Evolutionary conservation across 805 yeast genomes (phyloP), one percentile per base, ranked within the genome.

Genomic region (Clavispora santaluciae): DNA sequence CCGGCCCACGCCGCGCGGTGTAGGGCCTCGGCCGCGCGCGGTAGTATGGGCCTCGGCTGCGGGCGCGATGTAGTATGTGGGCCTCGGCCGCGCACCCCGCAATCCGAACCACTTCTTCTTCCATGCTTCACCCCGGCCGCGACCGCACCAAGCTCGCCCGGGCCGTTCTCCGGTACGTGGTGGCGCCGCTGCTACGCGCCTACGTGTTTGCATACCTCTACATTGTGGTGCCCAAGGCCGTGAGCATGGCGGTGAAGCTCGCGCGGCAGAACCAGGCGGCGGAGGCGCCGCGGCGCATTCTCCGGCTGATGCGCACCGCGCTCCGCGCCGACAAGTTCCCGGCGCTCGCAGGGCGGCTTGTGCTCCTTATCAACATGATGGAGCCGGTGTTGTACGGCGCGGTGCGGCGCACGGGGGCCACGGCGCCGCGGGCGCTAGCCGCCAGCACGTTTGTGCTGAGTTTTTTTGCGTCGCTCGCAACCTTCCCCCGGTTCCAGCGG

Each of bases 251-350:
- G 7, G 47, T 41, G 3, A 24, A 41, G 9, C 38, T 39, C 4
- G 41, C 54, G 6, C 37, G 28, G 15, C 22, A 35, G 37, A 24
- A 24, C 15, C n/a, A 35, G 7, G 7, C 3, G 22, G 37, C 37
- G 11, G 45, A 45, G n/a, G 34, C 53, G 3, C 22, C 48, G 6
- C 51, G 57, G 5, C 16, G 26, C 15, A 38, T 56, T 11, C 10
- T 29, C 22, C 53, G 54, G 28, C 44, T 54, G 3, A 26, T 63
- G 21, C 23, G 39, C 15, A 53, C 46, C 17, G 70, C 66, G 6
- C 44, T 59, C 17, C 63, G 60, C 39, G 58, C 59, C 7, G 45
- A 42, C 24, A 64, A 61, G 42, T 64, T 66, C 51, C 72, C 72
- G 10, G 48, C 55, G 41, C 60, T 66, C 40, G 59, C 66, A 13